These are phyloP conservation scores for Kluyveromyces wickerhamii DNA, from an alignment of 805 yeast species.

Conservation along the genomic window DNA sequence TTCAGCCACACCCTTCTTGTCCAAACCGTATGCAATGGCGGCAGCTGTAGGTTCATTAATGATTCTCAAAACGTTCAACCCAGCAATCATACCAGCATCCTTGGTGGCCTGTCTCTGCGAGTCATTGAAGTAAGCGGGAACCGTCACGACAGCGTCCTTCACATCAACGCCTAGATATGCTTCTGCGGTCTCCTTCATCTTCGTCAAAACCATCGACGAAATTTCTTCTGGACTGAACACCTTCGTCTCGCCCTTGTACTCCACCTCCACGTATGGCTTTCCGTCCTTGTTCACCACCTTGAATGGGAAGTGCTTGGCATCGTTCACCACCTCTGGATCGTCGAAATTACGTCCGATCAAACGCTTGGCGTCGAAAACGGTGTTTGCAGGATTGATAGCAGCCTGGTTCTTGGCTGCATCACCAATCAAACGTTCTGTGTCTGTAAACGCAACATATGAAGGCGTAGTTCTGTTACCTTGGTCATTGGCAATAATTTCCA, in stretches of 20 bases:
- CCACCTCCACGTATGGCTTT: slow-evolving; percentile 76
- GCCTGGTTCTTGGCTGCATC: slow-evolving; percentile 98
- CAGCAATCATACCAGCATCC: slow-evolving; percentile 96
- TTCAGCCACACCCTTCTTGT: slow-evolving; percentile 66
- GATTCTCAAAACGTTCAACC: slow-evolving; percentile 88
- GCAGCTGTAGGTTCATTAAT: slow-evolving; percentile 98
- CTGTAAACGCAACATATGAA: slow-evolving; percentile 91
- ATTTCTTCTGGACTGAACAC: slow-evolving; percentile 90
- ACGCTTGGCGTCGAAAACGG: slow-evolving; percentile 89
- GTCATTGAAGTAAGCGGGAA: slow-evolving; percentile 95
- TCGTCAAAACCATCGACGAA: slow-evolving; percentile 83
- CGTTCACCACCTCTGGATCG: slow-evolving; percentile 72
- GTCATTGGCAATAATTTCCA: slow-evolving; percentile 93
- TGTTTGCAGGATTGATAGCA: slow-evolving; percentile 84
- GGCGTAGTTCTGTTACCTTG: slow-evolving; percentile 99
- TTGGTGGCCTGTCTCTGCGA: slow-evolving; percentile 98
- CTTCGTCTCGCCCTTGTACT: slow-evolving; percentile 78
- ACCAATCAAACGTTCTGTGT: slow-evolving; percentile 87
- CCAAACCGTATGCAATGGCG: slow-evolving; percentile 94
- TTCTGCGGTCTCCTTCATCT: slow-evolving; percentile 91
- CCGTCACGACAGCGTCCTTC: slow-evolving; percentile 89
- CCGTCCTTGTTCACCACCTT: slow-evolving; percentile 63
- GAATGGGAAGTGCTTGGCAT: slow-evolving; percentile 83
- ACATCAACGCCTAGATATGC: slow-evolving; percentile 73
- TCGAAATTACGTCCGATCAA: slow-evolving; percentile 82